Conservation (phyloP, 805 yeast genomes). For the Sugiyamaella americana region DNA sequence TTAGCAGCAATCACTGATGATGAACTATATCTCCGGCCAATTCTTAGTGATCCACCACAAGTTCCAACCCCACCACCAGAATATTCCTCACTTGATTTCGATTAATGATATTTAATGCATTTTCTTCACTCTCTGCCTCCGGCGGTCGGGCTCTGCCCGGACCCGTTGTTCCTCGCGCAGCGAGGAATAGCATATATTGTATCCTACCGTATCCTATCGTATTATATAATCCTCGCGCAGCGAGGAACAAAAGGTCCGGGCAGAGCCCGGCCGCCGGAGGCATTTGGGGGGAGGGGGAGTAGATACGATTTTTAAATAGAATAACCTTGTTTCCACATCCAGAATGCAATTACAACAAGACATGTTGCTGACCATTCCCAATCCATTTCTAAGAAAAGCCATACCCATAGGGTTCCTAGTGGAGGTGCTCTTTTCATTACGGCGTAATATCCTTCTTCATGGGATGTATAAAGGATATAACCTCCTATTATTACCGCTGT, state of each 20-base stretch:
- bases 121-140: neutral
- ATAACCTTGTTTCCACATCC: slow-evolving; percentile 23
- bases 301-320: too few species aligned
- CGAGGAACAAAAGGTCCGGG: neutral
- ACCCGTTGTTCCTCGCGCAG: neutral
- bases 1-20: slow-evolving; percentile 8
- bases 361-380: slow-evolving; percentile 30
- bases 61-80: slow-evolving; percentile 17
- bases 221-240: neutral
- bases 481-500: slow-evolving; percentile 28
- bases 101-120: neutral
- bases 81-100: slow-evolving; percentile 9
- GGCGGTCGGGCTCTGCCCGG: neutral
- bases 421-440: slow-evolving; percentile 38
- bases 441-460: slow-evolving; percentile 34
- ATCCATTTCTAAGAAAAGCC: slow-evolving; percentile 37
- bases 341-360: slow-evolving; percentile 24
- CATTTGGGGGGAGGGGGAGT: too few species aligned
- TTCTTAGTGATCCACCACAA: neutral
- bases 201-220: too few species aligned
- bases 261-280: slow-evolving; percentile 1
- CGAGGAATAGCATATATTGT: neutral
- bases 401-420: slow-evolving; percentile 36
- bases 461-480: slow-evolving; percentile 30
- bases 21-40: slow-evolving; percentile 5